Evolutionary conservation across 305 asterid species (phyloP), one percentile per base, ranked within the genome.

Genomic region (Fraxinus velutina): DNA sequence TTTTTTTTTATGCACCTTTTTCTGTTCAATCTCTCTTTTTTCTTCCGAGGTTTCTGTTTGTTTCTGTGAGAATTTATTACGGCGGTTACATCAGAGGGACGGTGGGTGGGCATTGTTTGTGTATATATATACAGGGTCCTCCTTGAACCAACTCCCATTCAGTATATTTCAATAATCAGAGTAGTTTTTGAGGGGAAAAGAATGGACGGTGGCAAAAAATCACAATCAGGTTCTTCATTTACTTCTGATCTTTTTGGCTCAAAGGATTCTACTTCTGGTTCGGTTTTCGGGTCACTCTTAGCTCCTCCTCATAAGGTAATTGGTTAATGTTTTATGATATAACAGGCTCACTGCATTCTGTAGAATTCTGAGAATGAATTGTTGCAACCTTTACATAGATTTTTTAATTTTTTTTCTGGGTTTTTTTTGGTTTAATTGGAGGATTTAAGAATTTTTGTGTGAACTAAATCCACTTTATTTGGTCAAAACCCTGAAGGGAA

Each of bases 171-270:
- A 47, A 34, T 12, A 27, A 24, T 66, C 73, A 66, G 19, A 24
- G 12, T 80, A 60, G 37, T 57, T 79, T 62, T 22, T 47, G 68
- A 70, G 57, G 74, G 75, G 77, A 17, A 79, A 66, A 79, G 24
- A 68, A 94, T 94, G 97, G 98, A 92, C 75, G 91, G 92, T 66
- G 88, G 85, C 60, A 91, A 90, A 83, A 83, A 89, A 87, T 85
- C 94, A 0, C 84, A 89, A 86, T 84, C 94, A 0, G 91, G 89
- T 70, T 90, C 97, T 84, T 89, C 98, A 76, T 90, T 94, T 42
- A 88, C 97, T 83, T 77, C 97, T 91, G 98, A 94, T 82, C 96
- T 94, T 84, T 94, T 94, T 39, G 98, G 97, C 83, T 89, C 93
- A 0, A 92, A 92, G 81, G 92, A 91, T 50, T 78, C 90, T 24